phyloP scores from a whole-genome alignment of 306 rosid species.

The Acacia crassicarpa region DNA sequence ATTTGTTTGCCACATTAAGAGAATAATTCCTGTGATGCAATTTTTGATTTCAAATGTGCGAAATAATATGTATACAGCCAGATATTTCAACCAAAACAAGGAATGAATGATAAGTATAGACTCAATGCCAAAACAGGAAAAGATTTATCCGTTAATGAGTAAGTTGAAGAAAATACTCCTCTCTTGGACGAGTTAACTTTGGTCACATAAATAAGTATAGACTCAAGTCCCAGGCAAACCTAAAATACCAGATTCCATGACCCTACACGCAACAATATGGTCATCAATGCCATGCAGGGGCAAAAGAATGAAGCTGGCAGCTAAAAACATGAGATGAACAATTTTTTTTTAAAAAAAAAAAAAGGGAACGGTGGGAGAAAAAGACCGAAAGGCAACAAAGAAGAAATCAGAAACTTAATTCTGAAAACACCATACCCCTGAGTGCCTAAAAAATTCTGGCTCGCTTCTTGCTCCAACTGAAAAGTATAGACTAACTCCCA shows the following conservation, averaged over 20 bases:
- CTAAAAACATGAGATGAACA: background rate
- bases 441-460: slow-evolving; percentile 75
- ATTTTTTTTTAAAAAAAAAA: too few species aligned
- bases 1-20: too few species aligned
- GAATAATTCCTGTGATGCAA: background rate
- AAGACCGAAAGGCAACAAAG: background rate
- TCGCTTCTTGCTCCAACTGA: slow-evolving; percentile 50
- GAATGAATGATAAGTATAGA: background rate
- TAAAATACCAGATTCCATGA: background rate
- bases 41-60: background rate
- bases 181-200: background rate
- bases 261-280: background rate
- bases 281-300: background rate
- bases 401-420: slow-evolving; percentile 23
- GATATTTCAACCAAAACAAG: background rate
- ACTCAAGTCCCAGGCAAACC: too few species aligned
- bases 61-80: background rate
- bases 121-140: background rate
- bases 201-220: background rate
- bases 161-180: background rate
- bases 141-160: too few species aligned
- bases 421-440: slow-evolving; percentile 32
- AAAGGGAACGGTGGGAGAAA: background rate
- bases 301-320: slow-evolving; percentile 14
- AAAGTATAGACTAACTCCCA: slow-evolving; percentile 30